Evolutionary conservation across 768 basidiomycete genomes (phyloP).

Genomic region (Mycena olivaceomarginata): DNA sequence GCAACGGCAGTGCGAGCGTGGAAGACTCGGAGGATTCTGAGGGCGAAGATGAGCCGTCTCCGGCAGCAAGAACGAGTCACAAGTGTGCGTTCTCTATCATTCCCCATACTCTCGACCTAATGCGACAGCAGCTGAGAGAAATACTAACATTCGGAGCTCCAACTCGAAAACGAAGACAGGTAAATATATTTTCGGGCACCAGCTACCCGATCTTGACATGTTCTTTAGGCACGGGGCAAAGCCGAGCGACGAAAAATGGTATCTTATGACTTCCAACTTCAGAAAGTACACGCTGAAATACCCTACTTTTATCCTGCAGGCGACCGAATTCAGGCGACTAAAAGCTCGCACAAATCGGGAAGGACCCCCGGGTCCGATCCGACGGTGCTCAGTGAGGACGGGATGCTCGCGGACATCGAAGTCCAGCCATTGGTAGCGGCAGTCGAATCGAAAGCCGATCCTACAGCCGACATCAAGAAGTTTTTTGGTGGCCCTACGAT

Average conservation of each 20-base stretch:
- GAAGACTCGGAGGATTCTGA: slow-evolving; percentile 13
- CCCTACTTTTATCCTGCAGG: neutral
- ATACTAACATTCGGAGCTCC: neutral
- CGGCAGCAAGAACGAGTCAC: neutral
- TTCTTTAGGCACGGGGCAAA: neutral
- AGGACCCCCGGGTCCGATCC: neutral
- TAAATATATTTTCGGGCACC: neutral
- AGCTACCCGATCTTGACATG: neutral
- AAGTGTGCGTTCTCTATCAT: neutral
- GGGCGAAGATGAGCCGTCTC: neutral
- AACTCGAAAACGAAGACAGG: neutral
- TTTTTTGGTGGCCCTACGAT: neutral
- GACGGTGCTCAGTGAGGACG: neutral
- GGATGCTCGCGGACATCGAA: slow-evolving; percentile 16
- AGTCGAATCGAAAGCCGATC: neutral
- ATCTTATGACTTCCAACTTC: neutral
- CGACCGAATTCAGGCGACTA: neutral
- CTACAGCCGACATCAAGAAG: neutral
- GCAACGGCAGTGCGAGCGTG: neutral
- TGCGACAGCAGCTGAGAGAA: neutral
- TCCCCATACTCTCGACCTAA: neutral
- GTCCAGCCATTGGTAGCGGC: neutral
- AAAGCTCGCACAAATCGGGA: neutral
- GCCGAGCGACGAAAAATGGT: slow-evolving; percentile 3
- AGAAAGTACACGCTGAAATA: neutral